Conservation (phyloP, 805 yeast genomes). For the Cyberlindnera americana region DNA sequence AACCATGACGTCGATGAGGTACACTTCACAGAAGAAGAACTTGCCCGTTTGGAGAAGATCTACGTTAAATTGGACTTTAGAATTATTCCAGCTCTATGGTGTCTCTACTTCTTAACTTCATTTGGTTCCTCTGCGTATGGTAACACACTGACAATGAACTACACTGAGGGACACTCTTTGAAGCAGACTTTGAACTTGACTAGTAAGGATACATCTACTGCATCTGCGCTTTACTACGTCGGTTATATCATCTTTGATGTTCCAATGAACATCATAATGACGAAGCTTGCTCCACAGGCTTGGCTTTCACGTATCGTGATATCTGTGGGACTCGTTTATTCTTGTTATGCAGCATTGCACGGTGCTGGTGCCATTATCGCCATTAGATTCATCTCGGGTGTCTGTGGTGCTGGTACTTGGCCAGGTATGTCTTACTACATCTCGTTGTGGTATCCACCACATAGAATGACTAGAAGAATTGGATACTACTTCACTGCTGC, state of each 20-base stretch:
- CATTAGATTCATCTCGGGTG: constrained; percentile 65
- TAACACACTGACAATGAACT: constrained; percentile 76
- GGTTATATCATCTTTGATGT: constrained; percentile 82
- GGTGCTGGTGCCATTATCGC: constrained; percentile 63
- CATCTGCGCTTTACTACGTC: constrained; percentile 77
- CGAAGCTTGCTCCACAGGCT: constrained; percentile 76
- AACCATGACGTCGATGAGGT: constrained; percentile 1
- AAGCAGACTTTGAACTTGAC: constrained; percentile 46
- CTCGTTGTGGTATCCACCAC: constrained; percentile 80
- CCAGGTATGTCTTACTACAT: constrained; percentile 86
- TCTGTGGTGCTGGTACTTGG: constrained; percentile 86
- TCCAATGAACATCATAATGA: constrained; percentile 85
- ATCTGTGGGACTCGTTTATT: constrained; percentile 71
- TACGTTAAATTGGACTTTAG: constrained; percentile 64
- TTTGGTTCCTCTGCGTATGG: constrained; percentile 79
- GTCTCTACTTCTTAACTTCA: constrained; percentile 71
- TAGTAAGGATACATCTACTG: constrained; percentile 60
- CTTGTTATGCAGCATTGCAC: constrained; percentile 65
- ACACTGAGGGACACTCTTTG: constrained; percentile 56
- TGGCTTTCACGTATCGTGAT: constrained; percentile 80
- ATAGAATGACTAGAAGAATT: constrained; percentile 70
- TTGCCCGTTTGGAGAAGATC: constrained; percentile 43
- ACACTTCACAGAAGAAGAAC: constrained; percentile 27
- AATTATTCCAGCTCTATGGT: constrained; percentile 82
- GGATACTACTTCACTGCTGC: constrained; percentile 93